Conservation (phyloP, 1,284 basidiomycete species). For the Sparassis latifolia region DNA sequence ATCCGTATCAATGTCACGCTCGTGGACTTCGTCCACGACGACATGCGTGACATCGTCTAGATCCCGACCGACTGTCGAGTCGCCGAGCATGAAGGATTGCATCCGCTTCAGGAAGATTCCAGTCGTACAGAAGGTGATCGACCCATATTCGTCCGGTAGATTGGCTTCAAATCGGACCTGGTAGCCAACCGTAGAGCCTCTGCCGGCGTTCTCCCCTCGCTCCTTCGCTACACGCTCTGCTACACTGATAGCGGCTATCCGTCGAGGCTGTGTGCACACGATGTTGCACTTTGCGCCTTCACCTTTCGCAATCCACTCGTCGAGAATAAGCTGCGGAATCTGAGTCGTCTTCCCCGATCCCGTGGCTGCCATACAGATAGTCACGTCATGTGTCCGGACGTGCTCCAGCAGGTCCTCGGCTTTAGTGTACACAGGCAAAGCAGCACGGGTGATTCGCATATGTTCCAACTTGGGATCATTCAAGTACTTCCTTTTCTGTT, state of each 20-base stretch:
- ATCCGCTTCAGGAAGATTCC: constrained; percentile 88
- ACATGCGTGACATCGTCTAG: constrained; percentile 89
- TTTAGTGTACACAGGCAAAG: constrained; percentile 72
- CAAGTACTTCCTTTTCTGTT: constrained; percentile 59
- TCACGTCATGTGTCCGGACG: constrained; percentile 79
- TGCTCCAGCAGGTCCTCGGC: constrained; percentile 63
- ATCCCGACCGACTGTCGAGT: constrained; percentile 30
- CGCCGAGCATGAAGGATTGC: constrained; percentile 66
- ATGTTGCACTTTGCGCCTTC: constrained; percentile 87
- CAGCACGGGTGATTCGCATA: constrained; percentile 63
- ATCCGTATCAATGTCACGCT: constrained; percentile 94
- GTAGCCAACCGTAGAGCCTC: constrained; percentile 74
- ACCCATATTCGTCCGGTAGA: constrained; percentile 77
- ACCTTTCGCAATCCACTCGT: constrained; percentile 74
- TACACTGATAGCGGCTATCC: constrained; percentile 90
- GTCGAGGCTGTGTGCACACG: constrained; percentile 89
- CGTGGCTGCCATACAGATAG: constrained; percentile 91
- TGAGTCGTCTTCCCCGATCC: constrained; percentile 97
- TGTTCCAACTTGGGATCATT: constrained; percentile 52
- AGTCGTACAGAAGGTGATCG: constrained; percentile 91
- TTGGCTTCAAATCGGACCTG: constrained; percentile 90
- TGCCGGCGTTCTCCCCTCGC: constrained; percentile 72
- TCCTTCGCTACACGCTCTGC: constrained; percentile 92
- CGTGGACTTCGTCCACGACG: constrained; percentile 94
- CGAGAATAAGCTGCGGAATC: constrained; percentile 89